Base-by-base conservation (phyloP, 75 land plant species). In the Chamaecyparis obtusa region DNA sequence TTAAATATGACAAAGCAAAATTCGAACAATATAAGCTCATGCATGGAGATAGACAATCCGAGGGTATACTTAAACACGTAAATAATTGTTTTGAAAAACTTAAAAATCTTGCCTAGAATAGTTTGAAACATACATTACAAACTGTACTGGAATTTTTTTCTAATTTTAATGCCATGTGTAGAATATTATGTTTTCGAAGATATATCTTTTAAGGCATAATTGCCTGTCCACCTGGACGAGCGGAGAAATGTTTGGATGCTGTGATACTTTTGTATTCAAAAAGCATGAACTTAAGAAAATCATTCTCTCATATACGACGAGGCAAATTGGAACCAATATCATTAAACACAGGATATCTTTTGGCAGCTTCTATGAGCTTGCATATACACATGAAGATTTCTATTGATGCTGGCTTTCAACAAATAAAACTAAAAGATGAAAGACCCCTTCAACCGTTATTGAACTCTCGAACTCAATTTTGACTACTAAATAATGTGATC, bases 1-100 rank as follows among this genome's bases (percentile, higher is more conserved):
- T 94, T 90, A 93, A 92, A 82, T 93, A 91, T 85, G 95, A 93
- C 8, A 88, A 90, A 75, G 90, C 88, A 67, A 94, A 94, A 67
- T 93, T 93, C 78, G 93, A 93, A 82, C 92, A 92, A 7, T 92
- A 87, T 69, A 94, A 93, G 89, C 90, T 93, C 75, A 15, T 77
- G 60, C 69, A 41, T 15, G 91, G 92, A 71, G 88, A 75, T 84
- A 44, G 74, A 16, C 88, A 88, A 67, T 84, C 91, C 8, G 86
- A 81, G 9, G 88, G 90, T 17, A 57, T 46, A 37, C 57, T 30
- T 19, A 83, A 72, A 54, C 67, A 86, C 8, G 87, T 91, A 87
- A 76, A 89, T 24, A 89, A 85, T 71, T 89, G 76, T 82, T 89
- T 92, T 89, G 92, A 91, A 21, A 94, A 90, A 88, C 87, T 94